phyloP scores from a whole-genome alignment of 352 stramenopile genomes.

The Vaucheria bursata region DNA sequence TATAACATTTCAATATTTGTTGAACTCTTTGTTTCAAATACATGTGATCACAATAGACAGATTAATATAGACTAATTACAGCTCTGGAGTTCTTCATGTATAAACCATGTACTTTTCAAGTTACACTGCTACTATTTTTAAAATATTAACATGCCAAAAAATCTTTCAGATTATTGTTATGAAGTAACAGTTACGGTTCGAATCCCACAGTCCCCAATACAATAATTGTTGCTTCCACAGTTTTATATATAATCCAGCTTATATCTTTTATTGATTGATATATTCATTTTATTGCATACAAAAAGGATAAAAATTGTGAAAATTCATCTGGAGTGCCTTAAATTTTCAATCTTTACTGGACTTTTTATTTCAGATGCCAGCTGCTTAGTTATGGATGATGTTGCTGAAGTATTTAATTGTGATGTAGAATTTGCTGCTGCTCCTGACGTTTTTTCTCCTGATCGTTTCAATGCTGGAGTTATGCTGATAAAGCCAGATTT shows the following conservation, averaged over 20 bases:
- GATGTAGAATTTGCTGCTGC: constrained; percentile 63
- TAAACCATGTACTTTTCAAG: no score
- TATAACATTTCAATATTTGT: no score
- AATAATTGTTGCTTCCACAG: background rate
- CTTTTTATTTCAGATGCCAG: constrained; percentile 54
- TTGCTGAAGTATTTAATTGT: constrained; percentile 48
- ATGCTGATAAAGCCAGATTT: constrained; percentile 54
- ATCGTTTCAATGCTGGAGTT: constrained; percentile 71
- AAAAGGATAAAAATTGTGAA: background rate
- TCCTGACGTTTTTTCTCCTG: constrained; percentile 67
- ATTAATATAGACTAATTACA: no score
- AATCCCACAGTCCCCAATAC: background rate
- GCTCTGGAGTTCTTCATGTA: no score
- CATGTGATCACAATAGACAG: no score
- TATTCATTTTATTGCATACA: background rate
- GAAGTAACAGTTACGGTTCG: background rate
- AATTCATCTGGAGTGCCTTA: background rate
- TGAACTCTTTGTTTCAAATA: no score
- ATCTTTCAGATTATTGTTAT: no score
- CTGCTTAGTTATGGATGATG: constrained; percentile 61
- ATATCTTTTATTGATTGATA: background rate
- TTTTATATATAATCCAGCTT: background rate
- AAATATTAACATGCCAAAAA: no score
- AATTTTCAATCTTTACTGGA: background rate
- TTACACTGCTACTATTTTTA: no score